A percentile compares a stretch with the other conserved stretches of the same genome.
These are phyloP conservation scores for Trichoderma sp. DNA, from an alignment of 2,329 filamentous ascomycete species.

Conservation along the genomic window DNA sequence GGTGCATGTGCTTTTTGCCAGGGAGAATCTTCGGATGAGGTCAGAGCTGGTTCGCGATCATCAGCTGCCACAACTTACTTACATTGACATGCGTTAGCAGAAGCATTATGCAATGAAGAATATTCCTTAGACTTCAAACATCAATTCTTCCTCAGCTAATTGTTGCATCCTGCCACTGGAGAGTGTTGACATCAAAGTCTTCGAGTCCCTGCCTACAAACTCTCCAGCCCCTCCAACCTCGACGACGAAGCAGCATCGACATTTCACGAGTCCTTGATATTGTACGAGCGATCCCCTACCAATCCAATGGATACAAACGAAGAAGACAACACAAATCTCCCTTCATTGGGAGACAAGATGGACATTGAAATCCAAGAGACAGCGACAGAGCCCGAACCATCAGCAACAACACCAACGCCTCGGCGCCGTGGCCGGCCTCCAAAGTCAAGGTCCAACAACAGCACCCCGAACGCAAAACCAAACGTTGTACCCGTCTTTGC, in stretches of 20 bases:
- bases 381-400: constrained; percentile 12
- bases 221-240: not conserved
- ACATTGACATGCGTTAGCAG: not conserved
- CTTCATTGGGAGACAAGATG: constrained; percentile 14
- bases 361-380: constrained; percentile 16
- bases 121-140: not conserved
- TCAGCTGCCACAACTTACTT: not conserved
- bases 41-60: not conserved
- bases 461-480: constrained; percentile 46
- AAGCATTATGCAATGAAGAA: not conserved
- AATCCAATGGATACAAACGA: constrained; percentile 15
- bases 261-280: not conserved
- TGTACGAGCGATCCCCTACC: not conserved
- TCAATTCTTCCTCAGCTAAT: no score
- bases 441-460: constrained; percentile 38
- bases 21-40: constrained; percentile 22
- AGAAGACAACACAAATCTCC: not conserved
- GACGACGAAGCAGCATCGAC: not conserved
- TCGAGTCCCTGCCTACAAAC: not conserved
- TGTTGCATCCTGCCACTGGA: not conserved
- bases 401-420: constrained; percentile 36
- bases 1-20: constrained; percentile 11
- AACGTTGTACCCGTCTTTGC: constrained; percentile 38
- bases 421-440: constrained; percentile 44
- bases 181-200: not conserved